Base-by-base conservation (phyloP, 768 basidiomycete species). In the Cystofilobasidium ferigula region DNA sequence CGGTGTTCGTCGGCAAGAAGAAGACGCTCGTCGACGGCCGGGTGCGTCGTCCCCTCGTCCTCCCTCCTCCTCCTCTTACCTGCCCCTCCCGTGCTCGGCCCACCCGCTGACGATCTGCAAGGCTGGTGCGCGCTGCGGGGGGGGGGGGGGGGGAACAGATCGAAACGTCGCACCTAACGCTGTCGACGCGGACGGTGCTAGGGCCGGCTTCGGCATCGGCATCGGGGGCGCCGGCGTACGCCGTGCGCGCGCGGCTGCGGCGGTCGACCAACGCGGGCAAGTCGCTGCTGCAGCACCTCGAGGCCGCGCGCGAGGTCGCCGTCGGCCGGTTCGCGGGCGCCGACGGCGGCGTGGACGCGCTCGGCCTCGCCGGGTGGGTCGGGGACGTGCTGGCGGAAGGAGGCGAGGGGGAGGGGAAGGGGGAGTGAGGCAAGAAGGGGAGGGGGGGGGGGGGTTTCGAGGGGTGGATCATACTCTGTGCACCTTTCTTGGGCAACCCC, bases 231-330 rank as follows among this genome's bases (percentile, higher is more conserved):
- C 86, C 88, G 30, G 80, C 81, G 56, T 92, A 91, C 76, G 76
- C 80, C 20, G 78, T 94, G 69, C 79, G 81, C 48, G 76, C 87
- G 57, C 79, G 81, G 57, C 92, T 64, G 32, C 62, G 69, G 35
- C 86, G 87, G 67, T 87, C 89, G 34, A 84, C 89, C 3, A 87
- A 85, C 57, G 84, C 84, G 42, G 92, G 92, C 61, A 94, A 94
- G 78, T 85, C 86, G 6, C 80, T 93, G 14, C 82, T 95, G 9
- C 83, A 83, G 62, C 84, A 85, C 71, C 84, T 69, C 14, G 80
- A 83, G 20, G 79, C 80, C 56, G 82, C 81, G 10, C 79, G 79
- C 20, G 80, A 81, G 48, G 78, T 80, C 24, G 87, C 86, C 75
- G 84, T 83, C 36, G 80, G 80, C 3, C 69, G 71, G 18, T 89